Evolutionary conservation across 352 stramenopile genomes (phyloP), one percentile per base, ranked within the genome.

Genomic region (Pythium graminicola): DNA sequence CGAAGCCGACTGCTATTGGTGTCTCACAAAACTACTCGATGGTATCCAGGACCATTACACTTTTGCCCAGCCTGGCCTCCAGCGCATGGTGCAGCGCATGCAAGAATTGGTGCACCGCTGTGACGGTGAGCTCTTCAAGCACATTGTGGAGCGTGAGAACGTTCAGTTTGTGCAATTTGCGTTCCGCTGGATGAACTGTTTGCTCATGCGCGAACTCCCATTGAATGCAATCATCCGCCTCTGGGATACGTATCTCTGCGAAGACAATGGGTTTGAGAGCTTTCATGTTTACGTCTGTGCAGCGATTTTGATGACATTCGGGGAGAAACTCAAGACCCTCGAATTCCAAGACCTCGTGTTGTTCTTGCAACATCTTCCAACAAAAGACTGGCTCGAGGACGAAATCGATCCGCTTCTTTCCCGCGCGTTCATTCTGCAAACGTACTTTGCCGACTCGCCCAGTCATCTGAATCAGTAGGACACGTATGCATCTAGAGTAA

Each of bases 171-270:
- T 99, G 43, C 96, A 99, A 77, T 99, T 99, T 72, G 94, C 96
- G 17, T 99, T 99, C 70, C 97, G 97, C 36, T 99, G 97, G 96
- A 99, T 99, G 93, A 99, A 99, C 80, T 99, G 97, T 69, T 70
- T 99, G 44, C 79, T 99, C 32, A 90, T 99, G 70, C 81, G 97
- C 29, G 97, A 99, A 67, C 89, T 99, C 42, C 86, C 86, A 46
- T 69, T 99, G 39, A 60, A 84, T 57, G 92, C 89, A 53, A 97
- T 99, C 40, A 84, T 99, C 29, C 89, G 97, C 28, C 76, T 99
- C 26, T 99, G 97, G 97, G 97, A 99, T 79, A 99, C 97, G 3
- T 99, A 99, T 67, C 73, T 99, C 41, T 95, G 85, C 58, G 97
- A 99, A 71, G 94, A 97, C 53, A 97, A 90, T 11, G 96, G 96